A percentile compares a stretch with the other conserved stretches of the same genome.
Evolutionary conservation across 1,284 basidiomycete genomes (phyloP).

Genomic region (Tylopilus sp.): DNA sequence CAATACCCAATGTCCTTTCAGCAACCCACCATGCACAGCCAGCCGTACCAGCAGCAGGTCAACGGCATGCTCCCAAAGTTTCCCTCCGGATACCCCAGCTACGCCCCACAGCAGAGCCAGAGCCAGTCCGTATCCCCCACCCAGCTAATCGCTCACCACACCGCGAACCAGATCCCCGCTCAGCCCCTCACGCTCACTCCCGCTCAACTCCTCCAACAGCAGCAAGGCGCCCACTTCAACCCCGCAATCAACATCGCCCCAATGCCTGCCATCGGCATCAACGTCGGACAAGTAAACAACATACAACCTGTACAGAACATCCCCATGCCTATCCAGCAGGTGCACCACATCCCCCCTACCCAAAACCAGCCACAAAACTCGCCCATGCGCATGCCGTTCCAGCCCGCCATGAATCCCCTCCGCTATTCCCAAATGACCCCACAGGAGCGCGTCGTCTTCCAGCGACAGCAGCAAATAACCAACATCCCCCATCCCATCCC

Average conservation of each 20-base stretch:
- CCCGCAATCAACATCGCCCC: neutral
- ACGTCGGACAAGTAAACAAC: constrained; percentile 3
- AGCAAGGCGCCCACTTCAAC: constrained; percentile 18
- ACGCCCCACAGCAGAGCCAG: constrained; percentile 3
- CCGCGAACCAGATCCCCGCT: constrained; percentile 11
- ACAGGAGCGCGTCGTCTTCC: constrained; percentile 22
- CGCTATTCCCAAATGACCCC: constrained; percentile 22
- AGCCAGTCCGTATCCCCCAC: constrained; percentile 27
- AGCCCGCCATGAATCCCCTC: constrained; percentile 14
- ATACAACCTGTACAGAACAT: constrained; percentile 7
- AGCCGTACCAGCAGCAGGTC: constrained; percentile 14
- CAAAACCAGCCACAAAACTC: constrained; percentile 18
- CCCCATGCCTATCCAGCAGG: constrained; percentile 15
- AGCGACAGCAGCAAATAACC: constrained; percentile 23
- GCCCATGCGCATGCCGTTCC: constrained; percentile 20
- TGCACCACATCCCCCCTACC: constrained; percentile 13
- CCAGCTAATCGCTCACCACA: constrained; percentile 23
- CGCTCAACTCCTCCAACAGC: constrained; percentile 31
- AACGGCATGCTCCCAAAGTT: constrained; percentile 26
- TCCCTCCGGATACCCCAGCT: constrained; percentile 14
- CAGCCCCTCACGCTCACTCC: constrained; percentile 30
- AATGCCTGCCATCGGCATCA: constrained; percentile 16
- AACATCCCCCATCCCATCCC: constrained; percentile 9
- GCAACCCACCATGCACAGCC: constrained; percentile 16
- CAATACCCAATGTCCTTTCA: constrained; percentile 27